These are phyloP conservation scores for Crithidia fasciculata DNA, from an alignment of 208 protist species.

Conservation along the genomic window DNA sequence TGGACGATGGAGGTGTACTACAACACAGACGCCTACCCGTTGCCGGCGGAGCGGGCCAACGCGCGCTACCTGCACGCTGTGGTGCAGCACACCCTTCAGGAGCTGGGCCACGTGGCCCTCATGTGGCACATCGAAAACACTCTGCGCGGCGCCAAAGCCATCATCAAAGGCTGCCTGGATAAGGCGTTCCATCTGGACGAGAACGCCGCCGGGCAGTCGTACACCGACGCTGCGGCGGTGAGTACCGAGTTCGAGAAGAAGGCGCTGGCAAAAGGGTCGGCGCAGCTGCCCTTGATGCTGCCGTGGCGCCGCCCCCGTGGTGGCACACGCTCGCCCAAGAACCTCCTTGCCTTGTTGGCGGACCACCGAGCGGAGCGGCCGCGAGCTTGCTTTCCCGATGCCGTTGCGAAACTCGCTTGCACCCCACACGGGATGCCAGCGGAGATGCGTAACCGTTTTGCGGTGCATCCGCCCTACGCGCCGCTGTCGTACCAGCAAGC, in stretches of 20 bases:
- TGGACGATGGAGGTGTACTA: constrained; percentile 58
- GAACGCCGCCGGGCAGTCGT: neutral
- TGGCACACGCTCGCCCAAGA: too few relatives aligned
- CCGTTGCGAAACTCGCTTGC: too few relatives aligned
- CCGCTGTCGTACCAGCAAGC: too few relatives aligned
- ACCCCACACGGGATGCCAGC: too few relatives aligned
- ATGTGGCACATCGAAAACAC: constrained; percentile 77
- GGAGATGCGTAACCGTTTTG: too few relatives aligned
- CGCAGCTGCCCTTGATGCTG: constrained; percentile 44
- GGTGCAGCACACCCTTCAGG: constrained; percentile 70
- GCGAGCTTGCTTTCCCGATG: too few relatives aligned
- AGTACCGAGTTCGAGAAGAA: constrained; percentile 11
- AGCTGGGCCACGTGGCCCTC: constrained; percentile 80
- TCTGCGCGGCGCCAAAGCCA: constrained; percentile 35
- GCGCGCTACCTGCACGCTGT: constrained; percentile 55
- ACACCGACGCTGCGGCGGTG: neutral
- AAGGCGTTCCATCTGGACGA: neutral
- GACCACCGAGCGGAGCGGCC: too few relatives aligned
- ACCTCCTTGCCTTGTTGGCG: too few relatives aligned
- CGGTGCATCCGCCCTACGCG: too few relatives aligned
- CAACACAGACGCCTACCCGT: constrained; percentile 35
- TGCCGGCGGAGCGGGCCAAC: constrained; percentile 24
- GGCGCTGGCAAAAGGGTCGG: constrained; percentile 36
- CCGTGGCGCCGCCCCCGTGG: constrained; percentile 16
- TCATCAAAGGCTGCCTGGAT: constrained; percentile 21